Evolutionary conservation across 2,329 filamentous ascomycete genomes (phyloP).

Genomic region (Aspergillus bombycis): DNA sequence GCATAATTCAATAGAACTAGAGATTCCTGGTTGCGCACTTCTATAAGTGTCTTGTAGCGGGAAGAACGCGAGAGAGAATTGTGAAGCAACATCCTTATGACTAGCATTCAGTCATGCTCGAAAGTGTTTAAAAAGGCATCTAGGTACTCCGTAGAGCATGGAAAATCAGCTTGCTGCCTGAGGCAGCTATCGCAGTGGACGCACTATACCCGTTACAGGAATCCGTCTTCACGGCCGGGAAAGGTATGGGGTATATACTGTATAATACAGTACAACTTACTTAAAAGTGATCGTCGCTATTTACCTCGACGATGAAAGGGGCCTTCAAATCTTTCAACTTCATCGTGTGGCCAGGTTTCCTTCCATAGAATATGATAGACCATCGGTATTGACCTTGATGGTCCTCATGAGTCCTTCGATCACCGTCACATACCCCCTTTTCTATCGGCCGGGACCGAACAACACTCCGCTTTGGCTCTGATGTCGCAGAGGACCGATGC

Average conservation of each 20-base stretch:
- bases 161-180: no score
- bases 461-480: slow-evolving; percentile 21
- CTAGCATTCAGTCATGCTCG: not conserved
- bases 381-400: slow-evolving; percentile 1
- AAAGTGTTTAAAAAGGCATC: not conserved
- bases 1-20: not conserved
- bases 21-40: not conserved
- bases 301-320: slow-evolving; percentile 4
- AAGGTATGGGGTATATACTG: not conserved
- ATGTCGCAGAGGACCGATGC: slow-evolving; percentile 28
- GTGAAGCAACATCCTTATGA: not conserved
- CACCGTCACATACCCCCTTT: slow-evolving; percentile 23
- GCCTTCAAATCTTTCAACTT: not conserved
- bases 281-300: slow-evolving; percentile 5
- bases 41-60: not conserved
- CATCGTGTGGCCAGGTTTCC: not conserved
- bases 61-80: not conserved
- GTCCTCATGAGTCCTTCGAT: slow-evolving; percentile 25
- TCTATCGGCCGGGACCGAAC: slow-evolving; percentile 25
- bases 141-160: no score
- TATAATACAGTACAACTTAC: not conserved
- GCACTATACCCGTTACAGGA: not conserved
- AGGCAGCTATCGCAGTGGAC: no score
- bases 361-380: slow-evolving; percentile 4
- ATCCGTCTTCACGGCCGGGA: not conserved